These are phyloP conservation scores for Aspergillus egyptiacus DNA, from an alignment of 495 filamentous ascomycete genomes.

Conservation along the genomic window DNA sequence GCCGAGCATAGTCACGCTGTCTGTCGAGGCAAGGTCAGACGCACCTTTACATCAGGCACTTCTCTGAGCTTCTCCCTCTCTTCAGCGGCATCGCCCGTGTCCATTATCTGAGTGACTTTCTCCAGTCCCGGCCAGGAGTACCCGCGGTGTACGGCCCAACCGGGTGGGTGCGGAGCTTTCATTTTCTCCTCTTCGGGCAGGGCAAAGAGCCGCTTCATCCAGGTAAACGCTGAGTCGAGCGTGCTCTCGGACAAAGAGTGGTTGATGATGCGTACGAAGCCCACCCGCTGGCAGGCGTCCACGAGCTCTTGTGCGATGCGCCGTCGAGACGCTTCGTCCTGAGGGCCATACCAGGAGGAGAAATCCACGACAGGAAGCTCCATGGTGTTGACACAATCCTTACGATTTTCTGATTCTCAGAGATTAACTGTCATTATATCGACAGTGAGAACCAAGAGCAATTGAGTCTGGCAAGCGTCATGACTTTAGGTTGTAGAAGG, in stretches of 20 bases:
- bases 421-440: not conserved
- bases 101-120: constrained; percentile 57
- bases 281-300: constrained; percentile 50
- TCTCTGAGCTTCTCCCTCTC: constrained; percentile 26
- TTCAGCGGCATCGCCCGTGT: constrained; percentile 37
- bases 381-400: constrained; percentile 2
- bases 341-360: constrained; percentile 28
- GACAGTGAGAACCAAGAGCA: too few species aligned
- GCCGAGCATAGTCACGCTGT: not conserved
- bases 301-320: constrained; percentile 44
- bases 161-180: constrained; percentile 56
- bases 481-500: not conserved
- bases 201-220: constrained; percentile 45
- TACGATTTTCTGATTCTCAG: not conserved
- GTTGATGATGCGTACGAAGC: constrained; percentile 55
- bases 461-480: not conserved
- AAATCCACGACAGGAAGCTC: constrained; percentile 53
- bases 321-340: constrained; percentile 28
- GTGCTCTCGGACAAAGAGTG: constrained; percentile 42
- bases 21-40: not conserved
- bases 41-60: constrained; percentile 35
- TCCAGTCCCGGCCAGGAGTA: constrained; percentile 62
- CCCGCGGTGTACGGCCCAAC: constrained; percentile 52
- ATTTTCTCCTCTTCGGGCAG: constrained; percentile 42
- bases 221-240: constrained; percentile 49